A percentile compares a stretch with the other conserved stretches of the same genome.
Evolutionary conservation across 1,284 basidiomycete species (phyloP).

Genomic region (Paramarasmius palmivorus): DNA sequence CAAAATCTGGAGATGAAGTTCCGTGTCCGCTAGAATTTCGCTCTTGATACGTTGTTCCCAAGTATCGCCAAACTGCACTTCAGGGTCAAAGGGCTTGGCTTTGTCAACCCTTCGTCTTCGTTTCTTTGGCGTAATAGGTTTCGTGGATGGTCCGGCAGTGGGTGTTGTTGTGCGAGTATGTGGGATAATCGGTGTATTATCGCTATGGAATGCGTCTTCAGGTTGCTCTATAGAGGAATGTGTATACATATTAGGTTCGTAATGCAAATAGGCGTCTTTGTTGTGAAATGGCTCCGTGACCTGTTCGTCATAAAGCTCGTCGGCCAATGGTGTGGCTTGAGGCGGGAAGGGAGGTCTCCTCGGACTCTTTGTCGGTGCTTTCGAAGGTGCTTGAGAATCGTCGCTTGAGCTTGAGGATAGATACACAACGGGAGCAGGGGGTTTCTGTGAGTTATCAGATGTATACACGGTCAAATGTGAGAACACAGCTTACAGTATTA

Average conservation of each 20-base stretch:
- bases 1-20: slow-evolving; percentile 54
- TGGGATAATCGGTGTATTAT: background rate
- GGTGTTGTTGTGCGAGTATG: background rate
- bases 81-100: slow-evolving; percentile 17
- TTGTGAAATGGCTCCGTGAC: slow-evolving; percentile 18
- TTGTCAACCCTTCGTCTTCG: slow-evolving; percentile 19
- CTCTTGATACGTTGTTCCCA: slow-evolving; percentile 41
- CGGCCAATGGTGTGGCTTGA: background rate
- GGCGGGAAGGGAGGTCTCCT: background rate
- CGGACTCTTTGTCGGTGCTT: background rate
- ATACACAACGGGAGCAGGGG: slow-evolving; percentile 1
- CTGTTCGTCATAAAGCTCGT: slow-evolving; percentile 5
- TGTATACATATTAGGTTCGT: slow-evolving; percentile 25
- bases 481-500: slow-evolving; percentile 6
- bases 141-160: slow-evolving; percentile 5
- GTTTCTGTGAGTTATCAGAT: slow-evolving; percentile 30
- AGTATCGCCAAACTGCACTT: slow-evolving; percentile 33
- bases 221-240: background rate
- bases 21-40: slow-evolving; percentile 44
- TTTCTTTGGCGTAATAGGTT: slow-evolving; percentile 1
- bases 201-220: background rate
- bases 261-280: slow-evolving; percentile 38
- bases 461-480: slow-evolving; percentile 7
- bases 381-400: slow-evolving; percentile 16
- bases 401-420: slow-evolving; percentile 26